A percentile compares a stretch with the other conserved stretches of the same genome.
These are phyloP conservation scores for Eucalyptus albens DNA, from an alignment of 345 rosid genomes.

Conservation along the genomic window DNA sequence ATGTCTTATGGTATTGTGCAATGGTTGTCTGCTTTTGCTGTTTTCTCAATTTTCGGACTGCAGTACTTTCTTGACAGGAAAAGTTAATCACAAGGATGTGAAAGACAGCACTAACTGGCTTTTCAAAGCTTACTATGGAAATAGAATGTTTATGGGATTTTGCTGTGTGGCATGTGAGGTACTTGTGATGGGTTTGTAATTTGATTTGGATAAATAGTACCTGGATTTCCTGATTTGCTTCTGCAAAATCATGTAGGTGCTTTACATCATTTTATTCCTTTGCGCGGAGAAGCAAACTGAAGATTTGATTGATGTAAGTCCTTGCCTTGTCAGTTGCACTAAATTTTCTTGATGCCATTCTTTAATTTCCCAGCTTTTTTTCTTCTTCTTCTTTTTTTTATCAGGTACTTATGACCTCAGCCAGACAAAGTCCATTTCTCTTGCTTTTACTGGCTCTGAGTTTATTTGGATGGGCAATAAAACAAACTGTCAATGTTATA, in stretches of 20 bases:
- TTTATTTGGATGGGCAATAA: constrained; percentile 77
- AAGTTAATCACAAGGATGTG: constrained; percentile 89
- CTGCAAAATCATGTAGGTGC: constrained; percentile 32
- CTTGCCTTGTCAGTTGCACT: background rate
- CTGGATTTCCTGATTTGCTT: background rate
- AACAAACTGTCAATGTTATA: constrained; percentile 67
- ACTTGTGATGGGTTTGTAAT: background rate
- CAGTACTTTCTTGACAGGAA: constrained; percentile 89
- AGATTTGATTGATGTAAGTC: constrained; percentile 49
- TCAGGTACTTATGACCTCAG: constrained; percentile 40
- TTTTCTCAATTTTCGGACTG: constrained; percentile 7
- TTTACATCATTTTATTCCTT: constrained; percentile 75
- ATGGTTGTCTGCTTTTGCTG: background rate
- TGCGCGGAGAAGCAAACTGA: constrained; percentile 44
- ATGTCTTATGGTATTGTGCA: background rate
- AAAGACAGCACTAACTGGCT: constrained; percentile 92
- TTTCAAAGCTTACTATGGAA: constrained; percentile 85
- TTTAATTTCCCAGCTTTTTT: background rate
- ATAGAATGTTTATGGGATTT: constrained; percentile 84
- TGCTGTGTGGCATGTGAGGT: constrained; percentile 97
- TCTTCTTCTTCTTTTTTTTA: background rate
- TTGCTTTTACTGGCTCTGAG: constrained; percentile 45
- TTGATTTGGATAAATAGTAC: background rate
- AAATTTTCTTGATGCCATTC: background rate
- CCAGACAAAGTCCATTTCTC: constrained; percentile 28